Percentiles rank a stretch among this genome's conserved stretches.
Conservation (phyloP, 768 basidiomycete species). For the Boletus reticulatus region DNA sequence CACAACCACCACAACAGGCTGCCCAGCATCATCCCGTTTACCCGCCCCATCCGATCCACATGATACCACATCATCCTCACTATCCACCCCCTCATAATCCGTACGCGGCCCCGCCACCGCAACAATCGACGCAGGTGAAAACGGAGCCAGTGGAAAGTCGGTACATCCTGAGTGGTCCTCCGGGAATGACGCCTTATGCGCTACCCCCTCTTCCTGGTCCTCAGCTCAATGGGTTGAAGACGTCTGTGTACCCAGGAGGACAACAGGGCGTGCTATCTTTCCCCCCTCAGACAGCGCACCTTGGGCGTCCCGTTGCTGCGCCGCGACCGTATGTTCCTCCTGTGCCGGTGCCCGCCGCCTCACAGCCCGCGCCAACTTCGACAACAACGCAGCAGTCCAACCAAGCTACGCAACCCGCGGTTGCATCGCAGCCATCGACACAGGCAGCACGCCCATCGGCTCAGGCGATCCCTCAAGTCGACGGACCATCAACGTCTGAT, state of each 20-base stretch:
- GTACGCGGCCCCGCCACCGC: conserved; percentile 39
- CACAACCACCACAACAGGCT: conserved; percentile 45
- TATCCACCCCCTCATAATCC: conserved; percentile 52
- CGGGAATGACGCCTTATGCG: conserved; percentile 45
- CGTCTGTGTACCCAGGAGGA: conserved; percentile 52
- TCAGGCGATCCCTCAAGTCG: conserved; percentile 69
- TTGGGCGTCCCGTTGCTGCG: conserved; percentile 18
- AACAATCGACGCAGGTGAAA: conserved; percentile 55
- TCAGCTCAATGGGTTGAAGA: conserved; percentile 53
- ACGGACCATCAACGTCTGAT: conserved; percentile 68
- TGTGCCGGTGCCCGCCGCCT: conserved; percentile 18
- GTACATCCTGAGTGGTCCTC: conserved; percentile 53
- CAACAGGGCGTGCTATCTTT: conserved; percentile 62
- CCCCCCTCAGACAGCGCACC: conserved; percentile 33
- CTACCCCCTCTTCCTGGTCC: conserved; percentile 67
- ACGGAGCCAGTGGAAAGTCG: conserved; percentile 70
- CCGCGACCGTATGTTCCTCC: conserved; percentile 26
- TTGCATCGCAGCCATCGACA: conserved; percentile 14
- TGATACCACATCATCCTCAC: conserved; percentile 55
- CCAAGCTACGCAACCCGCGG: conserved; percentile 10
- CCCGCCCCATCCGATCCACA: conserved; percentile 61
- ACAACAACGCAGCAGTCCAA: conserved; percentile 16
- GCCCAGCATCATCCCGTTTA: conserved; percentile 50
- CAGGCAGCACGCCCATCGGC: conserved; percentile 20
- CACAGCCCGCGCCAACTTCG: conserved; percentile 15